Conservation (phyloP, 495 filamentous ascomycete species). For the Schizothecium vesticola region DNA sequence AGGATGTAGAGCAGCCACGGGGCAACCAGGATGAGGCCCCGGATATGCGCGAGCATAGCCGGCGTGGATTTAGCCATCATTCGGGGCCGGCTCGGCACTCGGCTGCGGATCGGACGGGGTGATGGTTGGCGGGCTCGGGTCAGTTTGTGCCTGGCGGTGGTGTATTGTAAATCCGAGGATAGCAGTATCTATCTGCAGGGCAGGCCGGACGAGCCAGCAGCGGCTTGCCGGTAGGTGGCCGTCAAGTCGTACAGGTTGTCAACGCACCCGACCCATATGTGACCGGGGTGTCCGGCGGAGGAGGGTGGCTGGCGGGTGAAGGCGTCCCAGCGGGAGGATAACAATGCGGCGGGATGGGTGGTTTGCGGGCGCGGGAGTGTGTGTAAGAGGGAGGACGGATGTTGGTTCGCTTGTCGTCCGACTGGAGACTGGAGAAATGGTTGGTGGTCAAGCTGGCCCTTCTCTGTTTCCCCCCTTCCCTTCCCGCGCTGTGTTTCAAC, state of each 20-base stretch:
- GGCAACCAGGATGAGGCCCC: slow-evolving; percentile 38
- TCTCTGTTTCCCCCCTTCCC: neutral
- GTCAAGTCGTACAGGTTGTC: neutral
- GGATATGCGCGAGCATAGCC: slow-evolving; percentile 25
- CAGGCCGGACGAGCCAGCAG: neutral
- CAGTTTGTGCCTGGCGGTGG: neutral
- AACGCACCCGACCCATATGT: neutral
- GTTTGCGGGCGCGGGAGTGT: neutral
- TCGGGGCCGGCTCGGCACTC: neutral
- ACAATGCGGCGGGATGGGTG: neutral
- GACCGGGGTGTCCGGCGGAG: neutral
- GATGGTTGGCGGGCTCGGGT: neutral
- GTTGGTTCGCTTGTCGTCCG: neutral
- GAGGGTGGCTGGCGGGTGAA: neutral
- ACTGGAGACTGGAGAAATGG: neutral
- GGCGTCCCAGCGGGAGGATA: neutral
- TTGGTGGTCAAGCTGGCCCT: neutral
- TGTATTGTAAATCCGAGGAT: neutral
- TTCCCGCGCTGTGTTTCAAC: neutral
- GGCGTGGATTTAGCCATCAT: neutral
- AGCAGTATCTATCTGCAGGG: neutral
- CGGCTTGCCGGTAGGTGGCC: neutral
- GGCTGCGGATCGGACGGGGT: neutral
- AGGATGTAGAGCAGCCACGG: slow-evolving; percentile 49
- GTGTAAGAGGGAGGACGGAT: neutral